Evolutionary conservation across 768 basidiomycete species (phyloP).

Genomic region (Lyophyllum semitale): DNA sequence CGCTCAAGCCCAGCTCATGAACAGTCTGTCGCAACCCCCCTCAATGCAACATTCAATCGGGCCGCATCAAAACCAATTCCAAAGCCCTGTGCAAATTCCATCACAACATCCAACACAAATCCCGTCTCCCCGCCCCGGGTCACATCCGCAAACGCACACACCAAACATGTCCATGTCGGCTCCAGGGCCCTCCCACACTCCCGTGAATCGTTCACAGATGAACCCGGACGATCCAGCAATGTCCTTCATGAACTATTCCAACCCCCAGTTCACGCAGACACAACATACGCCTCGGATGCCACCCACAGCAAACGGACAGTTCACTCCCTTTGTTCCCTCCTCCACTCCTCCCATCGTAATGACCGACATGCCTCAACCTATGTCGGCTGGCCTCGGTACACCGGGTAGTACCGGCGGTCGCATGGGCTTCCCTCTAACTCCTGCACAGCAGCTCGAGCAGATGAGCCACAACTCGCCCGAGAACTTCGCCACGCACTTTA

Average conservation of each 20-base stretch:
- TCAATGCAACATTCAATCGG: slow-evolving; percentile 32
- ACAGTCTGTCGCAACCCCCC: slow-evolving; percentile 39
- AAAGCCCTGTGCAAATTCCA: slow-evolving; percentile 36
- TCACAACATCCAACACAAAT: slow-evolving; percentile 40
- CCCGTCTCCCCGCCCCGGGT: slow-evolving; percentile 42
- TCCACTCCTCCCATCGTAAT: slow-evolving; percentile 53
- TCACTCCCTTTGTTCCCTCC: slow-evolving; percentile 42
- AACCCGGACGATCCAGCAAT: slow-evolving; percentile 42
- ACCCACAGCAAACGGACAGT: slow-evolving; percentile 27
- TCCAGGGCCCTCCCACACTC: slow-evolving; percentile 38
- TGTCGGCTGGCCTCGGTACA: slow-evolving; percentile 34
- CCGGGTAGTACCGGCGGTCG: slow-evolving; percentile 43
- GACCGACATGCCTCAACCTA: slow-evolving; percentile 45
- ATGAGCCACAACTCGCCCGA: slow-evolving; percentile 41
- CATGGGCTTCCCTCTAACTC: slow-evolving; percentile 51
- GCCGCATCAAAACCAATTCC: slow-evolving; percentile 38
- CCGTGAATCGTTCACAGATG: slow-evolving; percentile 44
- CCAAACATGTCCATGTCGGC: slow-evolving; percentile 41
- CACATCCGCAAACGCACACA: slow-evolving; percentile 39
- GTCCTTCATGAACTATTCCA: slow-evolving; percentile 46
- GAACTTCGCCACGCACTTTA: slow-evolving; percentile 33
- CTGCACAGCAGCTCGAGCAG: slow-evolving; percentile 64
- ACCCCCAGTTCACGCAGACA: slow-evolving; percentile 30
- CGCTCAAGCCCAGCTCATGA: slow-evolving; percentile 51
- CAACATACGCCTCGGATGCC: slow-evolving; percentile 35